phyloP scores from a whole-genome alignment of 768 basidiomycete species.

The Tylopilus felleus region DNA sequence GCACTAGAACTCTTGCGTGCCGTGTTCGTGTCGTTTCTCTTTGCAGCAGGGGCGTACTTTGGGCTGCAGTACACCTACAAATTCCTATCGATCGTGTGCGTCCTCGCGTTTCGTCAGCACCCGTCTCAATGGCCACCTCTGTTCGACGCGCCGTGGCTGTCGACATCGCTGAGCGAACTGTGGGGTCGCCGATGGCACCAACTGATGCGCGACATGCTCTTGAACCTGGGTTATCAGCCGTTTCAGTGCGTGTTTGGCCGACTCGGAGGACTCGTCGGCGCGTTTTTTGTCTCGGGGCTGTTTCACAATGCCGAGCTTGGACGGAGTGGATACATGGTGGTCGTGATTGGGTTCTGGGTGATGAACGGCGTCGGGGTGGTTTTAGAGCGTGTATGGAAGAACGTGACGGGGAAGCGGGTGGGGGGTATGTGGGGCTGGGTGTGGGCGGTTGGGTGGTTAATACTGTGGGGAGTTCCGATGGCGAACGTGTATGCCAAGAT shows the following conservation, averaged over 20 bases:
- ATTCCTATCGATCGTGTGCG: conserved; percentile 39
- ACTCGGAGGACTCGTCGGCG: conserved; percentile 49
- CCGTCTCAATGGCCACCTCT: conserved; percentile 59
- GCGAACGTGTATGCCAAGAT: conserved; percentile 35
- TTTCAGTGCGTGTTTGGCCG: conserved; percentile 44
- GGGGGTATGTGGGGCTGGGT: conserved; percentile 44
- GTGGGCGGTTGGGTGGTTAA: conserved; percentile 51
- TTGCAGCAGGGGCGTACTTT: conserved; percentile 44
- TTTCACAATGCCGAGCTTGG: conserved; percentile 55
- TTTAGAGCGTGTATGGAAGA: conserved; percentile 47
- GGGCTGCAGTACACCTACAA: conserved; percentile 45
- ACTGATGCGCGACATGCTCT: conserved; percentile 53
- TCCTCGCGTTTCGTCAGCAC: conserved; percentile 45
- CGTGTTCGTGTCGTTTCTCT: conserved; percentile 39
- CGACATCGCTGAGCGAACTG: conserved; percentile 56
- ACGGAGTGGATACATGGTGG: conserved; percentile 40
- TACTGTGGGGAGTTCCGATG: conserved; percentile 45
- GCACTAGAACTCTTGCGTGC: conserved; percentile 38
- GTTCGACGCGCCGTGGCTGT: conserved; percentile 53
- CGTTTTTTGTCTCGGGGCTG: conserved; percentile 55
- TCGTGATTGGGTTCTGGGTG: conserved; percentile 49
- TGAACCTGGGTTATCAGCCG: conserved; percentile 47
- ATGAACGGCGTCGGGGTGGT: conserved; percentile 53
- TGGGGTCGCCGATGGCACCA: conserved; percentile 71
- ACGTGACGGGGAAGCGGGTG: conserved; percentile 40